Evolutionary conservation across 805 yeast species (phyloP).

Genomic region (Ogataea thermomethanolica): DNA sequence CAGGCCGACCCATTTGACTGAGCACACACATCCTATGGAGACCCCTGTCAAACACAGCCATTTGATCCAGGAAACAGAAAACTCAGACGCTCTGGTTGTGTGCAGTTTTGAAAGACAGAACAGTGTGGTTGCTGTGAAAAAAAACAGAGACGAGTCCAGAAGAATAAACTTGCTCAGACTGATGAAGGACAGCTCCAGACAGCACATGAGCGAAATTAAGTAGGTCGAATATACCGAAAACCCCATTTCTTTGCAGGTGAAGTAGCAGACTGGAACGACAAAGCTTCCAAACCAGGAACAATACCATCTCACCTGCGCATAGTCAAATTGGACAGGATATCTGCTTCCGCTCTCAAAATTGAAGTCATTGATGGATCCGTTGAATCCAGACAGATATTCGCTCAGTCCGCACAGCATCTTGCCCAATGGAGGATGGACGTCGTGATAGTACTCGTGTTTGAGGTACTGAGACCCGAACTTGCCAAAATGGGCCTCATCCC

Average conservation of each 20-base stretch:
- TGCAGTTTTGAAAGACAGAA: conserved; percentile 57
- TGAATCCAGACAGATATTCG: conserved; percentile 81
- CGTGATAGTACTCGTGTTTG: conserved; percentile 86
- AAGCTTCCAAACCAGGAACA: conserved; percentile 65
- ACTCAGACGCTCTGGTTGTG: conserved; percentile 39
- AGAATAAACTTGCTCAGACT: conserved; percentile 72
- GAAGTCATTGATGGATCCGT: conserved; percentile 54
- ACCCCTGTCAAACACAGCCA: conserved; percentile 65
- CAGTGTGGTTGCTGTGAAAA: conserved; percentile 71
- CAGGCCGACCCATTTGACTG: conserved; percentile 84
- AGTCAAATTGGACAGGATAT: conserved; percentile 63
- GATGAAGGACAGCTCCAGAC: conserved; percentile 65
- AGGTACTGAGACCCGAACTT: conserved; percentile 92
- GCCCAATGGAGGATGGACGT: conserved; percentile 97
- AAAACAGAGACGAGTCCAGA: conserved; percentile 71
- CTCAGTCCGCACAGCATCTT: conserved; percentile 87
- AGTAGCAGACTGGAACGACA: conserved; percentile 69
- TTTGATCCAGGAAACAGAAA: conserved; percentile 39
- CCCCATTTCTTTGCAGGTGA: conserved; percentile 59
- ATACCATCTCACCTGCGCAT: conserved; percentile 64
- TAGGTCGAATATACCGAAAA: conserved; percentile 49
- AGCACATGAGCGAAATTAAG: conserved; percentile 59
- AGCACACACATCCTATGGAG: conserved; percentile 77
- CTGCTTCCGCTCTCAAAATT: conserved; percentile 63
- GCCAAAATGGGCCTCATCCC: conserved; percentile 95